Evolutionary conservation across 371 early-diverging fungal species (phyloP).

Genomic region (Mortierella sp.): DNA sequence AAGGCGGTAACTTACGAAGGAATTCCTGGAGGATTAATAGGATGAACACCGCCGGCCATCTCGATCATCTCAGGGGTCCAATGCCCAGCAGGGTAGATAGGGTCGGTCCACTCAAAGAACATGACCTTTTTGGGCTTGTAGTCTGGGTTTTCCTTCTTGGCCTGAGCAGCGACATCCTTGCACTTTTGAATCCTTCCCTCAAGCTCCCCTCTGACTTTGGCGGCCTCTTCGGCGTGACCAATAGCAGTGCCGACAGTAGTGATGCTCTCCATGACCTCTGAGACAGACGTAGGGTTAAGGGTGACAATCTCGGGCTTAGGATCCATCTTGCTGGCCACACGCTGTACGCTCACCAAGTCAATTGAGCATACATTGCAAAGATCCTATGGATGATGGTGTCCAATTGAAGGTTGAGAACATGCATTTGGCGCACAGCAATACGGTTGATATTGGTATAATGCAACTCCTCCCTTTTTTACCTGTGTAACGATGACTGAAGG

Average conservation of each 20-base stretch:
- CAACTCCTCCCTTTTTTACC: slow-evolving; percentile 12
- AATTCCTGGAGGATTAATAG: slow-evolving; percentile 58
- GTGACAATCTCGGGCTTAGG: slow-evolving; percentile 68
- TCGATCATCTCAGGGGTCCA: slow-evolving; percentile 72
- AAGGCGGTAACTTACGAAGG: slow-evolving; percentile 34
- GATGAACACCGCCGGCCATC: slow-evolving; percentile 68
- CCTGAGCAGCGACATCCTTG: slow-evolving; percentile 31
- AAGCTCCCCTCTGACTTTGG: slow-evolving; percentile 31
- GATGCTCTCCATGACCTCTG: slow-evolving; percentile 69
- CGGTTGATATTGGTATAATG: not conserved
- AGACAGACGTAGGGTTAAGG: slow-evolving; percentile 66
- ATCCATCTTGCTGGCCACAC: slow-evolving; percentile 61
- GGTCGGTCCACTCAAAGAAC: slow-evolving; percentile 76
- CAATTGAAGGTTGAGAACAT: not conserved
- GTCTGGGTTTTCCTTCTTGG: slow-evolving; percentile 30
- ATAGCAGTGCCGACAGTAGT: slow-evolving; percentile 64
- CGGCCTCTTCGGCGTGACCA: slow-evolving; percentile 52
- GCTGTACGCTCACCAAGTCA: slow-evolving; percentile 68
- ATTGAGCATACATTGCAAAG: slow-evolving; percentile 76
- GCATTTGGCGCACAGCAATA: not conserved
- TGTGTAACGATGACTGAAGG: slow-evolving; percentile 74
- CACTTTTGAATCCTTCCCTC: slow-evolving; percentile 51
- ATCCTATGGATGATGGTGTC: slow-evolving; percentile 36
- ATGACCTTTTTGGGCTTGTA: slow-evolving; percentile 57
- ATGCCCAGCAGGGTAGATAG: slow-evolving; percentile 69